Conservation (phyloP, 176 grass and related monocot species). For the Musa schizocarpa region DNA sequence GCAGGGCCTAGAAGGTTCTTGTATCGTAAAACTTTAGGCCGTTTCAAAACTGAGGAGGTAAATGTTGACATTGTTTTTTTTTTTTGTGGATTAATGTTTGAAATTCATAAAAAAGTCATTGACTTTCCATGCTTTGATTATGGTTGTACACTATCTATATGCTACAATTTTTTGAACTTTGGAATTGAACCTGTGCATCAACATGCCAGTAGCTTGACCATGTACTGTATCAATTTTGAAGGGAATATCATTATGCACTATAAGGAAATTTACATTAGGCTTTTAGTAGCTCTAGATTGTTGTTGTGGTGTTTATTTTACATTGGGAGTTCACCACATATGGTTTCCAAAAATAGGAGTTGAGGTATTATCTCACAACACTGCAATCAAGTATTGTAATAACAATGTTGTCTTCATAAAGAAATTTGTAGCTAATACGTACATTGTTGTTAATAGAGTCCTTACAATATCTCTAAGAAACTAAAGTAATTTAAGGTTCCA, state of each 20-base stretch:
- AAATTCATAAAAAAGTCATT: background rate
- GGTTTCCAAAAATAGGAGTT: background rate
- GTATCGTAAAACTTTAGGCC: conserved; percentile 68
- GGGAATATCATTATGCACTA: background rate
- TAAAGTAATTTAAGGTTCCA: too few species aligned
- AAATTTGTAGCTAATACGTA: background rate
- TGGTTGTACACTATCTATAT: background rate
- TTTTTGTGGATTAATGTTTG: background rate
- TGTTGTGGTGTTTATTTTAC: background rate
- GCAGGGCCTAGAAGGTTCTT: conserved; percentile 82
- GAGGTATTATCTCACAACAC: background rate
- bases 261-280: background rate
- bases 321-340: background rate
- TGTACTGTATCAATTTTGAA: background rate
- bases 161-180: background rate
- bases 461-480: too few species aligned
- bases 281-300: background rate
- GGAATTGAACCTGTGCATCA: background rate
- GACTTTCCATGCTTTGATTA: background rate
- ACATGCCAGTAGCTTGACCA: background rate
- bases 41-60: conserved; percentile 93
- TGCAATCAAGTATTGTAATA: background rate
- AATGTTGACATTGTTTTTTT: background rate
- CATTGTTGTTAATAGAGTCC: too few species aligned
- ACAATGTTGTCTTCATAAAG: background rate